These are phyloP conservation scores for Mallotus nudiflorus DNA, from an alignment of 345 rosid genomes.

Conservation along the genomic window DNA sequence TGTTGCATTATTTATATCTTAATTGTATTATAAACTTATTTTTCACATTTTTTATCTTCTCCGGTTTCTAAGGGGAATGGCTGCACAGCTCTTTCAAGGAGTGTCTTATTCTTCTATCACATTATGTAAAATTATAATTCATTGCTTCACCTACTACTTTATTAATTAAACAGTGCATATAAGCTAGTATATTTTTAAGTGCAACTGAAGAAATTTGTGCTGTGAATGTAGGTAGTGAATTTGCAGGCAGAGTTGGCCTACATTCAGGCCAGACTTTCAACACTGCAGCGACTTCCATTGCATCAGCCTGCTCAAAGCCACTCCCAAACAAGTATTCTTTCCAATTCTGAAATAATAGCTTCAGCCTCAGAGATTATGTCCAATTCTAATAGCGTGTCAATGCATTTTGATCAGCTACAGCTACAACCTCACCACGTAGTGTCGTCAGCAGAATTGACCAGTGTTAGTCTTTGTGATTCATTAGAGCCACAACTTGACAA, in stretches of 20 bases:
- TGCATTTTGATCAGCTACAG: conserved; percentile 31
- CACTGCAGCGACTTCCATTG: conserved; percentile 41
- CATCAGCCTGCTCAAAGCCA: conserved; percentile 14
- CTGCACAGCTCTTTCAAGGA: conserved; percentile 7
- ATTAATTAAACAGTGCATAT: no score
- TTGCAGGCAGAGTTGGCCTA: conserved; percentile 76
- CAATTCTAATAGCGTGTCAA: conserved; percentile 27
- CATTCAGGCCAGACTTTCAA: conserved; percentile 62
- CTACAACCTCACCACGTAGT: conserved; percentile 8
- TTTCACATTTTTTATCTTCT: no score
- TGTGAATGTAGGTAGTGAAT: conserved; percentile 52
- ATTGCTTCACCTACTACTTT: neutral
- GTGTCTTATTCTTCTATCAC: neutral
- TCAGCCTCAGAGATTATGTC: conserved; percentile 26
- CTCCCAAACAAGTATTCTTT: conserved; percentile 17
- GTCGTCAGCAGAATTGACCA: conserved; percentile 16
- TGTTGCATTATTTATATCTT: neutral
- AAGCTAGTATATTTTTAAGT: neutral
- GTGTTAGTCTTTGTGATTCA: conserved; percentile 7
- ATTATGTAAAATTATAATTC: neutral
- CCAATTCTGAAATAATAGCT: conserved; percentile 25
- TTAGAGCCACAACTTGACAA: conserved; percentile 26
- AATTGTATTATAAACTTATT: neutral
- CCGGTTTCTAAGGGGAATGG: neutral
- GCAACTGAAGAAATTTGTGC: neutral